Conservation (phyloP, 139 green algal species). For the Zygnema cylindricum region DNA sequence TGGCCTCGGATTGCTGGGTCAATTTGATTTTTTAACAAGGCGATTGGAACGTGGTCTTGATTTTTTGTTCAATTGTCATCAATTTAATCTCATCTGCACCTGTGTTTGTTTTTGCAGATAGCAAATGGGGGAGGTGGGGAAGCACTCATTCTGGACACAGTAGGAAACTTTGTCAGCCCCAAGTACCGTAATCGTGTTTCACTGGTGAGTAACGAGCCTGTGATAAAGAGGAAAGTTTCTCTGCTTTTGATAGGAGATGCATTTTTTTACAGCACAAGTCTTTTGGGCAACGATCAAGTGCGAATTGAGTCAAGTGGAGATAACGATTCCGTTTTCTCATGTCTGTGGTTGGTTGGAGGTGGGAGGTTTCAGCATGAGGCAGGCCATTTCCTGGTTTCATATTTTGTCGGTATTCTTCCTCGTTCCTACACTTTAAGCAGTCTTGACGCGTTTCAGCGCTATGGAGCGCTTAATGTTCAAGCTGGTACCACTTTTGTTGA, state of each 20-base stretch:
- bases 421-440: slow-evolving; percentile 85
- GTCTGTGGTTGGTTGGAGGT: neutral
- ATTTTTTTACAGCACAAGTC: too few species aligned
- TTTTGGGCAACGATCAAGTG: too few species aligned
- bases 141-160: slow-evolving; percentile 79
- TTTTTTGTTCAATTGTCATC: too few species aligned
- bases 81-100: too few species aligned
- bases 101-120: slow-evolving; percentile 37
- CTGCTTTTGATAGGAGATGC: neutral
- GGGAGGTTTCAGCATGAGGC: slow-evolving; percentile 74
- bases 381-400: slow-evolving; percentile 93
- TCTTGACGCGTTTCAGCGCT: slow-evolving; percentile 83
- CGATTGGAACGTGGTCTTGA: too few species aligned
- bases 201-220: neutral
- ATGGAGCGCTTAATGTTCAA: slow-evolving; percentile 89
- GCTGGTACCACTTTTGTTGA: slow-evolving; percentile 94
- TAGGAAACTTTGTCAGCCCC: slow-evolving; percentile 68
- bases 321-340: too few species aligned
- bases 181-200: slow-evolving; percentile 66
- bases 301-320: too few species aligned
- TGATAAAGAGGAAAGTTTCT: slow-evolving; percentile 4
- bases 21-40: too few species aligned
- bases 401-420: slow-evolving; percentile 90
- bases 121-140: slow-evolving; percentile 73
- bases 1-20: too few species aligned